phyloP scores from a whole-genome alignment of 192 early-diverging fungal genomes.

The Gonapodya sp. region DNA sequence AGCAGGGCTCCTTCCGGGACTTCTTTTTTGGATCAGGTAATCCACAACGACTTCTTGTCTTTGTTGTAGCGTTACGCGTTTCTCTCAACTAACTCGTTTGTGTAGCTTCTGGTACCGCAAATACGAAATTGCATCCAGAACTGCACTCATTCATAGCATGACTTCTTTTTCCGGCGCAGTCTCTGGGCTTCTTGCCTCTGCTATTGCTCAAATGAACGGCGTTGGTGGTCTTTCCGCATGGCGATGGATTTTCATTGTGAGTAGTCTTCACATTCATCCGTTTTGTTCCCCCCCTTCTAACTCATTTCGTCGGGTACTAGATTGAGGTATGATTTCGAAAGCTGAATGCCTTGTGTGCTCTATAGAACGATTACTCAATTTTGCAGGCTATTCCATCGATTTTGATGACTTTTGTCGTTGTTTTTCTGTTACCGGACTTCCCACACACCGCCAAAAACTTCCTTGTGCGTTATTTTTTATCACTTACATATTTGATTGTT shows the following conservation, averaged over 20 bases:
- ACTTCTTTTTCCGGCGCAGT: neutral
- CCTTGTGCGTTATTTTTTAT: neutral
- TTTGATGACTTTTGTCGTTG: neutral
- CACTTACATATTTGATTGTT: neutral
- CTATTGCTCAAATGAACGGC: neutral
- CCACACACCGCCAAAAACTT: neutral
- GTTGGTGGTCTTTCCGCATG: neutral
- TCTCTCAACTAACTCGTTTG: too few relatives aligned
- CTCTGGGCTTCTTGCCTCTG: neutral
- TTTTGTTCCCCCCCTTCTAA: too few relatives aligned
- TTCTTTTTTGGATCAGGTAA: too few relatives aligned
- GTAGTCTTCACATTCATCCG: neutral
- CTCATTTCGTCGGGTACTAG: neutral
- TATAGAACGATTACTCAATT: neutral
- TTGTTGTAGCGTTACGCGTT: too few relatives aligned
- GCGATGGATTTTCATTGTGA: neutral
- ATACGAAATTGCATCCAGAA: neutral
- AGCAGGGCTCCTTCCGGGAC: too few relatives aligned
- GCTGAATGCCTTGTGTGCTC: neutral
- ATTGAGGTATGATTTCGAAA: neutral
- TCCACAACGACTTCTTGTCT: too few relatives aligned
- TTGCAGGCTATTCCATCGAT: neutral
- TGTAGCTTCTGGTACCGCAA: slow-evolving; percentile 3
- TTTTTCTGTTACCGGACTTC: neutral
- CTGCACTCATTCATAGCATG: neutral